A percentile compares a stretch with the other conserved stretches of the same genome.
Evolutionary conservation across 2,329 filamentous ascomycete species (phyloP).

Genomic region (Penicillium expansum): DNA sequence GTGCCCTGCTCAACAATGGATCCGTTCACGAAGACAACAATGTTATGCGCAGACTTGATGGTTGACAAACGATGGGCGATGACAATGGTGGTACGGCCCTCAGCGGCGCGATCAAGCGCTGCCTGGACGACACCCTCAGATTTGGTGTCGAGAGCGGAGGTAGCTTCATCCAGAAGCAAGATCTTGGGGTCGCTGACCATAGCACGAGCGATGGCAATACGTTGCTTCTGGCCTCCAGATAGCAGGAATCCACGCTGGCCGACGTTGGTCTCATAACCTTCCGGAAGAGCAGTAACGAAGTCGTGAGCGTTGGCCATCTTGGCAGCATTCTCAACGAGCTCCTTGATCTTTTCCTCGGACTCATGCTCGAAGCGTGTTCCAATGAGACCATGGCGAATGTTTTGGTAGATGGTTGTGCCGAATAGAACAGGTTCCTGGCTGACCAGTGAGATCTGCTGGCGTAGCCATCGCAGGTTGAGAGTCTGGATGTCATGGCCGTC

Average conservation of each 20-base stretch:
- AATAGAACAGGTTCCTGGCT: conserved; percentile 93
- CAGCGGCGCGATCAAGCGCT: conserved; percentile 79
- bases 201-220: conserved; percentile 89
- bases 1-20: conserved; percentile 89
- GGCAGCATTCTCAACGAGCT: conserved; percentile 75
- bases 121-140: conserved; percentile 93
- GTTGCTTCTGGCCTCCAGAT: conserved; percentile 93
- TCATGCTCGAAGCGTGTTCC: conserved; percentile 73
- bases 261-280: conserved; percentile 92
- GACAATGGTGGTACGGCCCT: conserved; percentile 88
- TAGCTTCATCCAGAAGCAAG: conserved; percentile 90
- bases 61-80: conserved; percentile 95
- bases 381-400: conserved; percentile 87
- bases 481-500: conserved; percentile 79
- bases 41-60: conserved; percentile 91
- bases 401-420: conserved; percentile 81
- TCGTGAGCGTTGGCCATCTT: conserved; percentile 92
- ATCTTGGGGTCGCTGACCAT: conserved; percentile 90
- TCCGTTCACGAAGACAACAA: conserved; percentile 85
- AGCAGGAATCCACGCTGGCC: conserved; percentile 90
- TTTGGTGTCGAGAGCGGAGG: conserved; percentile 88
- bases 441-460: conserved; percentile 87
- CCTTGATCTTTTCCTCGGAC: conserved; percentile 63
- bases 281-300: conserved; percentile 76
- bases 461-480: conserved; percentile 84